Evolutionary conservation across 2,329 filamentous ascomycete genomes (phyloP).

Genomic region (Fusarium udum): DNA sequence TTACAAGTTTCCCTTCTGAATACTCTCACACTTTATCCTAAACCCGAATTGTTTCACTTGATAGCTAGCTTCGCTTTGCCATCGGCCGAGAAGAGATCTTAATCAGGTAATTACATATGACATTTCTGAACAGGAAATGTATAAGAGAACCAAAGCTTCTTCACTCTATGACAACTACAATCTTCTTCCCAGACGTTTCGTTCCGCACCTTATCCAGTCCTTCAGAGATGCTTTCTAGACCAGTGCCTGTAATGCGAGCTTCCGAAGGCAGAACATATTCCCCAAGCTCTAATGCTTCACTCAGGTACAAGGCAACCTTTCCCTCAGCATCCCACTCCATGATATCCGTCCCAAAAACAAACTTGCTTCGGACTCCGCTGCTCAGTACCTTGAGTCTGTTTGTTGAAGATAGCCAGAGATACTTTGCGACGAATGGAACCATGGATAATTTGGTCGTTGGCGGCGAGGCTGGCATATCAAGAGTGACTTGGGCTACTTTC

Average conservation of each 20-base stretch:
- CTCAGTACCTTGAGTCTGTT: neutral
- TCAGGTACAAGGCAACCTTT: neutral
- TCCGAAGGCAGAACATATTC: neutral
- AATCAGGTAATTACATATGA: neutral
- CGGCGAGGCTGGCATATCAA: neutral
- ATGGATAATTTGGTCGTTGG: neutral
- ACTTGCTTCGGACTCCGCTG: conserved; percentile 1
- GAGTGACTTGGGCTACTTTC: neutral
- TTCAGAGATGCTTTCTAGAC: neutral
- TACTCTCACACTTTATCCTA: neutral
- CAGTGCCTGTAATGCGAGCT: rapidly evolving
- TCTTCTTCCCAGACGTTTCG: neutral
- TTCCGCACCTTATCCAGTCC: neutral
- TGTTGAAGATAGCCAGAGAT: neutral
- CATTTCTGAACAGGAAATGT: neutral
- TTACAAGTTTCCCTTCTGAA: neutral
- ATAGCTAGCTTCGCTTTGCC: neutral
- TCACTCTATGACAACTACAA: neutral
- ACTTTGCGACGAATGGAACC: conserved; percentile 5
- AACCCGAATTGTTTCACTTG: rapidly evolving
- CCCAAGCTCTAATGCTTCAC: neutral
- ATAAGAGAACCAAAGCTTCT: rapidly evolving
- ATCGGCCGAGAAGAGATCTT: neutral
- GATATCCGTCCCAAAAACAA: conserved; percentile 1
- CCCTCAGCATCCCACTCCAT: neutral